Conservation (phyloP, 192 early-diverging fungal species). For the Mycoemilia scoparia region DNA sequence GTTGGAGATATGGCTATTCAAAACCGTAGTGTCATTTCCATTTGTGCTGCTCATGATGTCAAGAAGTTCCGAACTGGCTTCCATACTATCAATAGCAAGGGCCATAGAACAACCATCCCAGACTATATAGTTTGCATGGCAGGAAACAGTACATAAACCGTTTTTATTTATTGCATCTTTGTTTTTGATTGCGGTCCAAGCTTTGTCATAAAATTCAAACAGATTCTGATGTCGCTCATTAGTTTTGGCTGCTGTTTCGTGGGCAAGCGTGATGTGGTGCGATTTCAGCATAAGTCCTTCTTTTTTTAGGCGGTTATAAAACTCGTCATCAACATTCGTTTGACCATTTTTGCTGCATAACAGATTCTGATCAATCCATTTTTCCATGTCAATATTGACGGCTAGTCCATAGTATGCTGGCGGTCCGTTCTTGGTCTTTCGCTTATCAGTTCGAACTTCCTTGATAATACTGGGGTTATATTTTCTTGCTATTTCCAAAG, state of each 20-base stretch:
- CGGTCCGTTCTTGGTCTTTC: conserved; percentile 3
- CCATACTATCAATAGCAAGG: conserved; percentile 12
- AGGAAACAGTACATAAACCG: conserved; percentile 2
- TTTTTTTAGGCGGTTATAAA: conserved; percentile 2
- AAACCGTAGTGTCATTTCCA: not conserved
- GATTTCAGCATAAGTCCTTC: conserved; percentile 4
- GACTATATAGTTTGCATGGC: conserved; percentile 30
- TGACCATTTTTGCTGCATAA: not conserved
- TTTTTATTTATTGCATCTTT: conserved; percentile 3
- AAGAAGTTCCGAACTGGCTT: conserved; percentile 1
- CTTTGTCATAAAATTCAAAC: conserved; percentile 12
- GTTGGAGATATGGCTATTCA: not conserved
- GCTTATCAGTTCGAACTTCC: conserved; percentile 4
- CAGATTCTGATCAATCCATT: conserved; percentile 9
- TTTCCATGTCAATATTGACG: conserved; percentile 5
- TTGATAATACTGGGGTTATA: conserved; percentile 24
- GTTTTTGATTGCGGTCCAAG: conserved; percentile 4
- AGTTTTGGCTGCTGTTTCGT: conserved; percentile 7
- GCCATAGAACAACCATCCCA: conserved; percentile 26
- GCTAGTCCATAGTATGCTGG: conserved; percentile 12
- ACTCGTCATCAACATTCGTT: conserved; percentile 6
- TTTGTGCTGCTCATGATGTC: not conserved
- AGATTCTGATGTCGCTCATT: conserved; percentile 9
- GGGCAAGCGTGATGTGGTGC: conserved; percentile 36
- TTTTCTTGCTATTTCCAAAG: conserved; percentile 24